Conservation (phyloP, 257 asterid species). For the Solanum chmielewskii region DNA sequence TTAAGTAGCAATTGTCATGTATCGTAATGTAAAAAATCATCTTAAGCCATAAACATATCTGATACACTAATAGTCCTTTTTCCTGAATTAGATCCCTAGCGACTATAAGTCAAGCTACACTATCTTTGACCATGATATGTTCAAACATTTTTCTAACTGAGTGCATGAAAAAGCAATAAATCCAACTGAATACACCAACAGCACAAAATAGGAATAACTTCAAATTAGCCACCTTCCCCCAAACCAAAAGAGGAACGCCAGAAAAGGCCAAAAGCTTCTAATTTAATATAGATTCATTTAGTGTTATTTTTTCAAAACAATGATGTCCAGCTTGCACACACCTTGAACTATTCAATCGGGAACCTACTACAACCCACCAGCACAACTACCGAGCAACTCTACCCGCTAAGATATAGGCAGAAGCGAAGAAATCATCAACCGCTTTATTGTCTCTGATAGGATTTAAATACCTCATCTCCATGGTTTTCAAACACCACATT, state of each 20-base stretch:
- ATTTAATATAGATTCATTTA: not conserved
- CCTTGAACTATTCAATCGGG: not conserved
- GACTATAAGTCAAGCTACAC: not conserved
- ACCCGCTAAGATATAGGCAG: not conserved
- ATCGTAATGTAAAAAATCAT: not conserved
- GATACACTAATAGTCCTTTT: not conserved
- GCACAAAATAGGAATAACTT: not conserved
- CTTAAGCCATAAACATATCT: not conserved
- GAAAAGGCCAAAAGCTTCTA: not conserved
- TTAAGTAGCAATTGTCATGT: not conserved
- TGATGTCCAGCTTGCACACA: not conserved
- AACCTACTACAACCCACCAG: not conserved
- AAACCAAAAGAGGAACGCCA: not conserved
- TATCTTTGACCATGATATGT: not conserved
- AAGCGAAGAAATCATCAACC: not conserved
- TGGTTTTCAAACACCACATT: not conserved
- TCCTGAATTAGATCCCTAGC: not conserved
- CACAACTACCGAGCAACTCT: not conserved
- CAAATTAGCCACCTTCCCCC: not conserved
- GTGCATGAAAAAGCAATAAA: not conserved
- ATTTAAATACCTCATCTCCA: not conserved
- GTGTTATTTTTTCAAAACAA: not conserved
- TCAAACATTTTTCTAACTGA: not conserved
- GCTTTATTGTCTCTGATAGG: not conserved
- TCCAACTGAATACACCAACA: not conserved